Evolutionary conservation across 768 basidiomycete species (phyloP).

Genomic region (Boletus edulis): DNA sequence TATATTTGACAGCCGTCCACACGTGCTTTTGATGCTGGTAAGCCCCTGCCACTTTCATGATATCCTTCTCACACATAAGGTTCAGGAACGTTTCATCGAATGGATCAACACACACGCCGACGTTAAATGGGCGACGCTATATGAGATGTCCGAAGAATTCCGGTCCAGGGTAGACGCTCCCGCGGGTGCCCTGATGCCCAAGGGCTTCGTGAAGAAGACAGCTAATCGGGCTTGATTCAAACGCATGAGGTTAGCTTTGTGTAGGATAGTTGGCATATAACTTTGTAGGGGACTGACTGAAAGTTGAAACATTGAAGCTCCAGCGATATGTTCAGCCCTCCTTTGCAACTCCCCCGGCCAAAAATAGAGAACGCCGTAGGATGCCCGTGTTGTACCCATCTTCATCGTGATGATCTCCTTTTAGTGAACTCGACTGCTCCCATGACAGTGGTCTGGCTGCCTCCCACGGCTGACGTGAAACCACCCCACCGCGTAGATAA

Average conservation of each 20-base stretch:
- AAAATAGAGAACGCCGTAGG: too few species aligned
- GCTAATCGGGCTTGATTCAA: not conserved
- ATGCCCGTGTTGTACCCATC: too few species aligned
- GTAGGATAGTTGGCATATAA: constrained; percentile 4
- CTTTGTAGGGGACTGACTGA: not conserved
- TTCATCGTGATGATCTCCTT: too few species aligned
- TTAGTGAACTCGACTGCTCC: too few species aligned
- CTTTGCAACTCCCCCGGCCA: too few species aligned
- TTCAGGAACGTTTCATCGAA: constrained; percentile 67
- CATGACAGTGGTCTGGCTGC: not conserved
- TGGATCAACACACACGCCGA: constrained; percentile 70
- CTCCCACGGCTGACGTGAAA: constrained; percentile 4
- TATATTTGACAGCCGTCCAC: constrained; percentile 46
- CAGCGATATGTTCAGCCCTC: too few species aligned
- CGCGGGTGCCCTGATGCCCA: constrained; percentile 55
- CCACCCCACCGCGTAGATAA: constrained; percentile 11
- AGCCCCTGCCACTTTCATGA: constrained; percentile 7
- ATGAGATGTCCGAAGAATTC: constrained; percentile 64
- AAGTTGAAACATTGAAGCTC: not conserved
- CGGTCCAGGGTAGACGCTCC: constrained; percentile 49
- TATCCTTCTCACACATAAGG: not conserved
- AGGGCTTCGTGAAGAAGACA: constrained; percentile 30
- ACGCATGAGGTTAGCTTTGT: not conserved
- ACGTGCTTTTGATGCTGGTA: constrained; percentile 73
- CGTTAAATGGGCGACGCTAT: constrained; percentile 70